Evolutionary conservation across 768 basidiomycete genomes (phyloP).

Genomic region (Asterophora parasitica): DNA sequence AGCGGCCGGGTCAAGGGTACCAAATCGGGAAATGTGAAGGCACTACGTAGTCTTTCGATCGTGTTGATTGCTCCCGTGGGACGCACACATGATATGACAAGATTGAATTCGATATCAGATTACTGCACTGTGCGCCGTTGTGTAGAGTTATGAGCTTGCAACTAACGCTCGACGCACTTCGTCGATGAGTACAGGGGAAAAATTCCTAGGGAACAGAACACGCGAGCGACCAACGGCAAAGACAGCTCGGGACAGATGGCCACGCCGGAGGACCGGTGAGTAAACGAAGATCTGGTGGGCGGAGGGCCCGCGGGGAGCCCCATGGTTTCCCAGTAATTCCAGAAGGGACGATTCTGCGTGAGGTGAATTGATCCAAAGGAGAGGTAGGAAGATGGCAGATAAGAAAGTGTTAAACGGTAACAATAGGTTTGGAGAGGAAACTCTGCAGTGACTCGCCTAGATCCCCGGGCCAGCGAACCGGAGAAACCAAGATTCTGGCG

Average conservation of each 20-base stretch:
- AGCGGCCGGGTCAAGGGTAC: slow-evolving; percentile 30
- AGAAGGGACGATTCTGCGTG: slow-evolving; percentile 26
- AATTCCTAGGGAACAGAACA: no score
- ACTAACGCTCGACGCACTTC: neutral
- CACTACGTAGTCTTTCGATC: slow-evolving; percentile 17
- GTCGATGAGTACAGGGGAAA: no score
- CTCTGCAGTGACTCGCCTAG: slow-evolving; percentile 14
- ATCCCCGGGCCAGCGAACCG: slow-evolving; percentile 33
- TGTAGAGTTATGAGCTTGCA: neutral
- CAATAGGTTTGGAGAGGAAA: slow-evolving; percentile 19
- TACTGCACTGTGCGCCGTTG: neutral
- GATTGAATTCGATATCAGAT: slow-evolving; percentile 12
- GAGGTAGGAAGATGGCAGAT: slow-evolving; percentile 17
- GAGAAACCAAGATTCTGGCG: slow-evolving; percentile 12
- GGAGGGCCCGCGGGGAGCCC: slow-evolving; percentile 13
- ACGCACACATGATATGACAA: slow-evolving; percentile 21
- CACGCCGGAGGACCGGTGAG: neutral
- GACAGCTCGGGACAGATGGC: neutral
- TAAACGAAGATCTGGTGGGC: slow-evolving; percentile 16
- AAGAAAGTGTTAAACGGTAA: slow-evolving; percentile 20
- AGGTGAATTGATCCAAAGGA: slow-evolving; percentile 8
- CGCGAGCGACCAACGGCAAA: neutral
- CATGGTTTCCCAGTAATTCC: slow-evolving; percentile 11
- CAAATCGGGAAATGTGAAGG: slow-evolving; percentile 31
- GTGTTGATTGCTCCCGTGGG: slow-evolving; percentile 7